phyloP scores from a whole-genome alignment of 345 rosid species.

The Microthlaspi erraticum region DNA sequence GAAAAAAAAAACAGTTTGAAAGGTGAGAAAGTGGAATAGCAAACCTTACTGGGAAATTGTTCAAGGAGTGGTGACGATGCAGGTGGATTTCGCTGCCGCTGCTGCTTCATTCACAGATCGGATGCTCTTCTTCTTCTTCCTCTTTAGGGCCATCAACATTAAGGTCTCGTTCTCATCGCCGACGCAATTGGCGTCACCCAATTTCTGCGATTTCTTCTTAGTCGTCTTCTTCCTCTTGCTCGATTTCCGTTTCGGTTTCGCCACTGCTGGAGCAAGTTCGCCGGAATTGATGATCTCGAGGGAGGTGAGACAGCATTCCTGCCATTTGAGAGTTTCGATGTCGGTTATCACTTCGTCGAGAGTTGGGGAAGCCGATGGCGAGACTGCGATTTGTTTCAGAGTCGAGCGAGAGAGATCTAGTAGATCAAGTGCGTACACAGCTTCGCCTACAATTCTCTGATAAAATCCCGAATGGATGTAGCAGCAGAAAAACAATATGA shows the following conservation, averaged over 20 bases:
- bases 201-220: background rate
- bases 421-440: slow-evolving; percentile 32
- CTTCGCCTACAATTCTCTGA: slow-evolving; percentile 37
- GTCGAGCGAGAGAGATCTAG: slow-evolving; percentile 42
- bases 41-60: background rate
- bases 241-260: slow-evolving; percentile 8
- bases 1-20: background rate
- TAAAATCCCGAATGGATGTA: background rate
- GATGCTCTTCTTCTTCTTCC: slow-evolving; percentile 26
- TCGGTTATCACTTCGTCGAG: slow-evolving; percentile 42
- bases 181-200: no score
- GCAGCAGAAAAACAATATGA: background rate
- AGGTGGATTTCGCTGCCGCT: background rate
- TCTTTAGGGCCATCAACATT: background rate
- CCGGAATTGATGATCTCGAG: slow-evolving; percentile 37
- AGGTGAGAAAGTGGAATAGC: background rate
- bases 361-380: slow-evolving; percentile 21
- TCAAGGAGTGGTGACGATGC: background rate
- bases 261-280: background rate
- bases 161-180: no score
- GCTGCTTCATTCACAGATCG: slow-evolving; percentile 2
- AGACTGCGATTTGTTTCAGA: slow-evolving; percentile 19
- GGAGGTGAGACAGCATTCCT: slow-evolving; percentile 42
- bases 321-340: slow-evolving; percentile 45
- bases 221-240: slow-evolving; percentile 21